Base-by-base conservation (phyloP, 2,329 filamentous ascomycete genomes). In the Aspergillus ruber region DNA sequence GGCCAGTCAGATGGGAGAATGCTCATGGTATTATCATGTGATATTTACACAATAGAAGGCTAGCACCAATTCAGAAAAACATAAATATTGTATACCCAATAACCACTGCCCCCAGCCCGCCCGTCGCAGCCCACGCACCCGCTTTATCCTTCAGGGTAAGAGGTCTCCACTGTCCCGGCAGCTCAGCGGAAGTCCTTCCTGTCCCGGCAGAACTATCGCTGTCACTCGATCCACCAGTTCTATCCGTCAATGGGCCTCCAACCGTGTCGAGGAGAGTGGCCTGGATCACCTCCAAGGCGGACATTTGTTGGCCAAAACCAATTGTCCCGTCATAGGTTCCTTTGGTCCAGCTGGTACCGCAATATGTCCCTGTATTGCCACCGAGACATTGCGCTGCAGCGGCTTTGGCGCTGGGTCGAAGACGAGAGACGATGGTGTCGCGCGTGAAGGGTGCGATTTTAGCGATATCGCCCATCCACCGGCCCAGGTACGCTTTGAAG, bases 401-500 rank as follows among this genome's bases (percentile, higher is more conserved):
- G 6, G 46, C 50, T 10, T 32, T 36, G 21, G 48, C 81, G 4
- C 75, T 79, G 8, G 69, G 64, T 43, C 70, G 63, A 3, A 84
- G 65, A 17, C 73, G 69, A 0, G 76, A 70, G 52, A 75, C 65
- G 45, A 84, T 70, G 4, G 60, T 57, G 25, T 71, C 58, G 50
- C 67, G 61, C 3, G 77, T 78, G 56, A 73, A 80, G 0, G 80
- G 80, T 0, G 77, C 80, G 42, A 82, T 67, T 53, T 80, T 74
- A 1, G 73, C 73, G 1, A 78, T 73, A 4, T 74, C 69, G n/a
- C 75, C 78, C 63, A 73, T 64, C 72, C 78, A 84, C 36, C 81
- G 76, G 1, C 75, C 67, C 4, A 84, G 70, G 56, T 81, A 83
- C 12, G 79, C 80, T 66, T 84, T 84, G 73, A 84, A 85, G 5